Evolutionary conservation across 2,329 filamentous ascomycete species (phyloP).

Genomic region (Exophiala bonariae): DNA sequence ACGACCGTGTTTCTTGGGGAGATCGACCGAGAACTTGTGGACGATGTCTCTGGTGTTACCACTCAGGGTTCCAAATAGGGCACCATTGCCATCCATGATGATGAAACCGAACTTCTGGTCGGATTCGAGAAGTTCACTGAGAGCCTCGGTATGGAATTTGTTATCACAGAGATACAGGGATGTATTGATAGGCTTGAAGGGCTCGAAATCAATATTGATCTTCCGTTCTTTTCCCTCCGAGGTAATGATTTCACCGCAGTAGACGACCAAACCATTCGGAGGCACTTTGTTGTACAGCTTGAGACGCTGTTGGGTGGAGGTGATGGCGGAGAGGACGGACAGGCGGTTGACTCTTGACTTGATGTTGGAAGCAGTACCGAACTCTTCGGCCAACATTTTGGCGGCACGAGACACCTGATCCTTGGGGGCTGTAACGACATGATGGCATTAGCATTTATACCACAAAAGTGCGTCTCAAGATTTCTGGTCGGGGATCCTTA

Average conservation of each 20-base stretch:
- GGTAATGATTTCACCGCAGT: constrained; percentile 99
- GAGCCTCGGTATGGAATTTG: constrained; percentile 97
- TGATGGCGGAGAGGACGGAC: constrained; percentile 96
- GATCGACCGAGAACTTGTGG: constrained; percentile 97
- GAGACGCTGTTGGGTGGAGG: constrained; percentile 96
- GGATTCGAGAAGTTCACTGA: constrained; percentile 95
- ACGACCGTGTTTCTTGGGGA: constrained; percentile 99
- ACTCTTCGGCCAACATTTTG: constrained; percentile 99
- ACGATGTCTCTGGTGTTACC: constrained; percentile 96
- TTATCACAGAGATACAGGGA: constrained; percentile 99
- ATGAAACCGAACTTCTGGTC: constrained; percentile 99
- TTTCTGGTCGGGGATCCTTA: no score
- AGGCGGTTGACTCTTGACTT: constrained; percentile 99
- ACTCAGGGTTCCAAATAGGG: constrained; percentile 92
- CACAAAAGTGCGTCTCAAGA: no score
- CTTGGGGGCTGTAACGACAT: constrained; percentile 75
- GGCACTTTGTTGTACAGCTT: constrained; percentile 99
- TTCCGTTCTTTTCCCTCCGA: constrained; percentile 98
- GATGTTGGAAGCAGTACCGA: constrained; percentile 98
- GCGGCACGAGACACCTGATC: constrained; percentile 93
- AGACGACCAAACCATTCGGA: constrained; percentile 94
- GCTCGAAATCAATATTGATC: constrained; percentile 99
- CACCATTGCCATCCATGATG: constrained; percentile 99
- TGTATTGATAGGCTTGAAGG: constrained; percentile 99
- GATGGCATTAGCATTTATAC: no score